Evolutionary conservation across 2,329 filamentous ascomycete species (phyloP).

Genomic region (Botrytis paeoniae): DNA sequence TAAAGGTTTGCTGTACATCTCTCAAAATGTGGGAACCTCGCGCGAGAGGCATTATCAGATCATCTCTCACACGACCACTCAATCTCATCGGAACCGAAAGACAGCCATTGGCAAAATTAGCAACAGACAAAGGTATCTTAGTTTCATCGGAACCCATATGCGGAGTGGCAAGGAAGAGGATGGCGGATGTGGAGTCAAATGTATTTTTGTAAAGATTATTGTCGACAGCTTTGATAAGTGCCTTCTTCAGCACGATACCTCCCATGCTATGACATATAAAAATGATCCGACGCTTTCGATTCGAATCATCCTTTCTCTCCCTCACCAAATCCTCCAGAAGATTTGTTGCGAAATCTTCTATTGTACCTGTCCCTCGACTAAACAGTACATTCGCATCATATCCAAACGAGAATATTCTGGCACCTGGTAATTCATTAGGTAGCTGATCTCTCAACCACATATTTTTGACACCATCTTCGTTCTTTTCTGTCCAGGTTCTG

Average conservation of each 20-base stretch:
- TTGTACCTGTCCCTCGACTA: slow-evolving; percentile 16
- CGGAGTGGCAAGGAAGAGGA: slow-evolving; percentile 43
- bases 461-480: slow-evolving; percentile 18
- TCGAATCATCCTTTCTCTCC: background rate
- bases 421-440: slow-evolving; percentile 25
- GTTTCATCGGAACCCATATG: slow-evolving; percentile 38
- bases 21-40: no score
- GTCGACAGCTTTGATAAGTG: slow-evolving; percentile 16
- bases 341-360: slow-evolving; percentile 23
- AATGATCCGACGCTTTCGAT: slow-evolving; percentile 23
- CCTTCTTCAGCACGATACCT: slow-evolving; percentile 28
- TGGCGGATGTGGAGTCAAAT: slow-evolving; percentile 31
- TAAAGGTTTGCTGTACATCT: no score
- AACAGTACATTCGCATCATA: slow-evolving; percentile 27
- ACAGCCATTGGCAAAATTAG: background rate
- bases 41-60: slow-evolving; percentile 20
- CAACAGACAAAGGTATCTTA: no score
- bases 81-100: background rate
- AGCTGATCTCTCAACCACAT: slow-evolving; percentile 30
- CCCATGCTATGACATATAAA: slow-evolving; percentile 32
- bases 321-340: slow-evolving; percentile 24
- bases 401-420: slow-evolving; percentile 29
- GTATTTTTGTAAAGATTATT: slow-evolving; percentile 28
- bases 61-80: slow-evolving; percentile 3
- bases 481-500: slow-evolving; percentile 28